These are phyloP conservation scores for Phialophora chinensis DNA, from an alignment of 2,329 filamentous ascomycete species.

Conservation along the genomic window DNA sequence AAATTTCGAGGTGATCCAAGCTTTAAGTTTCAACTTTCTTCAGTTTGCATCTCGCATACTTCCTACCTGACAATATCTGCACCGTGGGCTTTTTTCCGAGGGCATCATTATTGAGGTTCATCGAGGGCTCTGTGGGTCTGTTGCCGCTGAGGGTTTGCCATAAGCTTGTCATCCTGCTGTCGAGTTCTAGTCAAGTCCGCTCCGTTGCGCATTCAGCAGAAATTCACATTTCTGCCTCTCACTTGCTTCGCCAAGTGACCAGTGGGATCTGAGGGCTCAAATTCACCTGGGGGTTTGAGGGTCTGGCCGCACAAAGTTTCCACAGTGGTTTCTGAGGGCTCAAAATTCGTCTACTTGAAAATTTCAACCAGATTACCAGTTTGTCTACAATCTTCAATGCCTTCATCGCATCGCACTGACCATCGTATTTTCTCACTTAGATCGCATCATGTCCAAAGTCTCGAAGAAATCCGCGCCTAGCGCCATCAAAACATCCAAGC, in stretches of 20 bases:
- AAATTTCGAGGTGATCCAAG: constrained; percentile 22
- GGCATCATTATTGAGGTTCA: constrained; percentile 36
- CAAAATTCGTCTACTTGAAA: not conserved
- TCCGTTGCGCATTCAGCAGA: constrained; percentile 33
- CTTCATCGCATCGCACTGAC: constrained; percentile 18
- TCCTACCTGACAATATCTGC: constrained; percentile 25
- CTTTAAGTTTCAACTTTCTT: constrained; percentile 11
- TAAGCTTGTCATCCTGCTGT: constrained; percentile 26
- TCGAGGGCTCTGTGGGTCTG: constrained; percentile 36
- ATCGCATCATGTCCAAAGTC: constrained; percentile 55
- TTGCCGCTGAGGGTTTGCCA: constrained; percentile 26
- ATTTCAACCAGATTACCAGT: constrained; percentile 16
- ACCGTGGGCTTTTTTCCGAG: constrained; percentile 35
- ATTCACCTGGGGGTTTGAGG: constrained; percentile 37
- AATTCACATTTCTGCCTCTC: constrained; percentile 32
- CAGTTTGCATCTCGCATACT: constrained; percentile 1
- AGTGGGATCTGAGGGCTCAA: constrained; percentile 36
- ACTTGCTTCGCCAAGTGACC: constrained; percentile 32
- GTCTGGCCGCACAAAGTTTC: constrained; percentile 31
- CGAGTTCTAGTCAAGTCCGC: constrained; percentile 21
- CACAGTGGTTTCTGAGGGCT: constrained; percentile 25
- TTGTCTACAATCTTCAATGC: constrained; percentile 13
- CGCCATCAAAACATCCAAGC: constrained; percentile 50
- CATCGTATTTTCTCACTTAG: constrained; percentile 21
- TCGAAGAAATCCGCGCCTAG: constrained; percentile 51